Conservation (phyloP, 306 rosid species). For the Quercus rubra region DNA sequence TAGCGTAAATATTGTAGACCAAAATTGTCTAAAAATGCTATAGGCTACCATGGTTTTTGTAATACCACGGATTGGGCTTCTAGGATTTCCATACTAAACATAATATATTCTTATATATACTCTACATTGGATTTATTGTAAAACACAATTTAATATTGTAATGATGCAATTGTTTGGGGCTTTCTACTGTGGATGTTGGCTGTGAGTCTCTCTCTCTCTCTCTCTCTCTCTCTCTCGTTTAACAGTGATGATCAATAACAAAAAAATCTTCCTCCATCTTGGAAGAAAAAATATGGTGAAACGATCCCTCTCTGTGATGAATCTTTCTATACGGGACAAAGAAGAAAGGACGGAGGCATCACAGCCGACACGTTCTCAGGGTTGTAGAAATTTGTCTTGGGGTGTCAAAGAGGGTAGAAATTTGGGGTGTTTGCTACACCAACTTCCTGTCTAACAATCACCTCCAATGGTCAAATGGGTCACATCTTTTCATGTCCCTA, state of each 20-base stretch:
- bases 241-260: neutral
- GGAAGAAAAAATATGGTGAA: neutral
- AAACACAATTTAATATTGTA: too few relatives aligned
- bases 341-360: slow-evolving; percentile 31
- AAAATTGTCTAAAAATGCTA: too few relatives aligned
- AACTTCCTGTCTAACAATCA: slow-evolving; percentile 51
- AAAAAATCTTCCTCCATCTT: neutral
- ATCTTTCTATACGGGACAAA: slow-evolving; percentile 22
- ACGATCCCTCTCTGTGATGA: neutral
- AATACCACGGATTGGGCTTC: too few relatives aligned
- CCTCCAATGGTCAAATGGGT: slow-evolving; percentile 30
- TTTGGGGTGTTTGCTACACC: slow-evolving; percentile 56
- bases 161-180: too few relatives aligned
- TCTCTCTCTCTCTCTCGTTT: too few relatives aligned
- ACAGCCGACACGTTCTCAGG: slow-evolving; percentile 33
- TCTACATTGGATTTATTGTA: too few relatives aligned
- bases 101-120: too few relatives aligned
- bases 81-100: too few relatives aligned
- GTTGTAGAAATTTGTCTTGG: slow-evolving; percentile 1
- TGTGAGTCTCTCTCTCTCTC: too few relatives aligned
- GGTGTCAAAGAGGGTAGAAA: slow-evolving; percentile 23
- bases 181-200: too few relatives aligned
- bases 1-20: too few relatives aligned
- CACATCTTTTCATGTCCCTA: slow-evolving; percentile 30
- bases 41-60: too few relatives aligned